phyloP scores from a whole-genome alignment of 192 early-diverging fungal species.

The Coemansia sp. region DNA sequence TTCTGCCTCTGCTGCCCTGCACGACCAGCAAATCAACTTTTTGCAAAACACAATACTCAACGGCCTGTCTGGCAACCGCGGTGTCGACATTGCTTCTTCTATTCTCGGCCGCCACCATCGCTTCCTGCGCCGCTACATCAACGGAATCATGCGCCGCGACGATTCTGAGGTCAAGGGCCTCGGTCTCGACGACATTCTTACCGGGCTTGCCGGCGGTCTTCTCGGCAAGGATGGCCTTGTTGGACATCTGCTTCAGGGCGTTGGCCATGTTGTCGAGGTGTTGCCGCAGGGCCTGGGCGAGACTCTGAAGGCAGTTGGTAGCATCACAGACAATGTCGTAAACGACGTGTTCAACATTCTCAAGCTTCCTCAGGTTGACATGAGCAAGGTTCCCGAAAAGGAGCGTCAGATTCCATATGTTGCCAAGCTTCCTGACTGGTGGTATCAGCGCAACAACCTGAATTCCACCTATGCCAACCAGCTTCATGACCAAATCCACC shows the following conservation, averaged over 20 bases:
- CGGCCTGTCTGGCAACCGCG: slow-evolving; percentile 28
- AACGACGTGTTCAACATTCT: slow-evolving; percentile 46
- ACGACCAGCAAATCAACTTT: slow-evolving; percentile 50
- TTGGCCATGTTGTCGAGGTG: slow-evolving; percentile 48
- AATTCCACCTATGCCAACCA: slow-evolving; percentile 47
- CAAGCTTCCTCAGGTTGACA: slow-evolving; percentile 45
- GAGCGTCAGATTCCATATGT: slow-evolving; percentile 50
- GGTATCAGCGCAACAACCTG: slow-evolving; percentile 48
- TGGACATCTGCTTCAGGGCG: slow-evolving; percentile 39
- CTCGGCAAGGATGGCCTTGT: slow-evolving; percentile 44
- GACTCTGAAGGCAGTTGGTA: slow-evolving; percentile 49
- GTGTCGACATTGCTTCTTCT: slow-evolving; percentile 29
- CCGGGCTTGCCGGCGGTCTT: slow-evolving; percentile 31
- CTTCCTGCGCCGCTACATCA: slow-evolving; percentile 32
- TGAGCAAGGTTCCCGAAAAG: slow-evolving; percentile 42
- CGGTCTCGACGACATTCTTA: slow-evolving; percentile 38
- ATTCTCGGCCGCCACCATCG: slow-evolving; percentile 36
- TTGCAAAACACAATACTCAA: slow-evolving; percentile 45
- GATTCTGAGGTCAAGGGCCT: slow-evolving; percentile 27
- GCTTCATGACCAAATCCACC: slow-evolving; percentile 43
- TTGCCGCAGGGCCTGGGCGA: slow-evolving; percentile 43
- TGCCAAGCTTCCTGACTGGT: slow-evolving; percentile 37
- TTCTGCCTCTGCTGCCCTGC: slow-evolving; percentile 43
- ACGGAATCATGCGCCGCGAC: slow-evolving; percentile 24
- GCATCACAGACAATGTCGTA: slow-evolving; percentile 34